Conservation (phyloP, 1,284 basidiomycete genomes). For the Pseudozyma tsukubaensis region DNA sequence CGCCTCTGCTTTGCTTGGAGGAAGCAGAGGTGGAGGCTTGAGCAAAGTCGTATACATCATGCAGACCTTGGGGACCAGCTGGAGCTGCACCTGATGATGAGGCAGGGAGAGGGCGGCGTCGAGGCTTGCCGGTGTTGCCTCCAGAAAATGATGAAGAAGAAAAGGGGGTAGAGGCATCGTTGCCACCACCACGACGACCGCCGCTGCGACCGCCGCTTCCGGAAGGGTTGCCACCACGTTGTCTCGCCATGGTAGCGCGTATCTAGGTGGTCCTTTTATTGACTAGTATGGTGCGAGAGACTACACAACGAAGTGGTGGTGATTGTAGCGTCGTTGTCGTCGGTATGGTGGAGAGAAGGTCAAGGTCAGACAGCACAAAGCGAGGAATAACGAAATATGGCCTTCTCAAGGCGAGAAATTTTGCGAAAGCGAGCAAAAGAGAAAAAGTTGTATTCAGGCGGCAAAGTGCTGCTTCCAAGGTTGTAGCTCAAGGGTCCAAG, state of each 20-base stretch:
- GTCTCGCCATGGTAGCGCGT: slow-evolving; percentile 11
- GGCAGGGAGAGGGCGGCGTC: slow-evolving; percentile 14
- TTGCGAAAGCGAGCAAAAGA: not conserved
- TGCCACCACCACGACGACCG: slow-evolving; percentile 14
- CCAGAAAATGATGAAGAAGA: slow-evolving; percentile 29
- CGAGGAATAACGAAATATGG: not conserved
- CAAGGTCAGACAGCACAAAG: not conserved
- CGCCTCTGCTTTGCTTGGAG: slow-evolving; percentile 26
- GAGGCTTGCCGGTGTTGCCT: slow-evolving; percentile 14
- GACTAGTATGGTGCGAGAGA: not conserved
- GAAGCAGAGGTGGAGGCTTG: slow-evolving; percentile 34
- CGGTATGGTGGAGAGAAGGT: not conserved
- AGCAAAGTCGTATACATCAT: slow-evolving; percentile 33
- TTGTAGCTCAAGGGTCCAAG: slow-evolving; percentile 31
- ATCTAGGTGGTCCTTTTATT: not conserved
- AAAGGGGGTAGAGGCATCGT: slow-evolving; percentile 17
- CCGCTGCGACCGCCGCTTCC: slow-evolving; percentile 5
- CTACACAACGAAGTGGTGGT: not conserved
- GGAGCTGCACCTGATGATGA: not conserved
- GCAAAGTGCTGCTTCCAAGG: not conserved
- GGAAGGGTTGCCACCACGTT: slow-evolving; percentile 1
- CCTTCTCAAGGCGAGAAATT: slow-evolving; percentile 10
- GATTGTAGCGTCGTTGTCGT: not conserved
- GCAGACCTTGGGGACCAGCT: slow-evolving; percentile 15
- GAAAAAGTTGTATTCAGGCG: not conserved